A percentile compares a stretch with the other conserved stretches of the same genome.
Evolutionary conservation across 192 early-diverging fungal species (phyloP).

Genomic region (Coemansia sp.): DNA sequence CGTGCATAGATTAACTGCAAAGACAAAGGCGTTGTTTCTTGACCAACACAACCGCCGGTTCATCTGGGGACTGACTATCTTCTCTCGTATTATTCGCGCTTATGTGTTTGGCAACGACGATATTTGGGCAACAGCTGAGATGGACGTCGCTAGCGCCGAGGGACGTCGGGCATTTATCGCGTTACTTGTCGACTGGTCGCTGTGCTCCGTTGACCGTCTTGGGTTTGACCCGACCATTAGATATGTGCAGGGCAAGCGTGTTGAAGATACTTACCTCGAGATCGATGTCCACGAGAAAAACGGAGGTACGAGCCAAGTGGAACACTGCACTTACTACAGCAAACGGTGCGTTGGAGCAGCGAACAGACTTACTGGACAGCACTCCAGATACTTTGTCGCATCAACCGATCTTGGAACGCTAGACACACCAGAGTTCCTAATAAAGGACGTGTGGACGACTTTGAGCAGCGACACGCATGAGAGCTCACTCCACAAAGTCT

Average conservation of each 20-base stretch:
- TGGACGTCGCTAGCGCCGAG: background rate
- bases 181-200: conserved; percentile 16
- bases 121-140: background rate
- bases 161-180: background rate
- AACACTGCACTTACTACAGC: background rate
- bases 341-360: background rate
- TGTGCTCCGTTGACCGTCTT: background rate
- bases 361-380: background rate
- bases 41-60: conserved; percentile 15
- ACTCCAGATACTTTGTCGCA: conserved; percentile 9
- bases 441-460: conserved; percentile 23
- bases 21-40: background rate
- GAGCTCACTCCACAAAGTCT: background rate
- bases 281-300: background rate
- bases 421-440: background rate
- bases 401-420: background rate
- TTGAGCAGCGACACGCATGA: conserved; percentile 14
- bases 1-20: background rate
- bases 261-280: background rate
- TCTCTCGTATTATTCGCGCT: background rate
- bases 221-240: conserved; percentile 11
- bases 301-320: background rate
- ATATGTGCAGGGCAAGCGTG: background rate
- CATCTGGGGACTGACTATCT: conserved; percentile 10
- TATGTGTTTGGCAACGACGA: background rate